Base-by-base conservation (phyloP, 2,329 filamentous ascomycete species). In the Fusarium tuaranense region DNA sequence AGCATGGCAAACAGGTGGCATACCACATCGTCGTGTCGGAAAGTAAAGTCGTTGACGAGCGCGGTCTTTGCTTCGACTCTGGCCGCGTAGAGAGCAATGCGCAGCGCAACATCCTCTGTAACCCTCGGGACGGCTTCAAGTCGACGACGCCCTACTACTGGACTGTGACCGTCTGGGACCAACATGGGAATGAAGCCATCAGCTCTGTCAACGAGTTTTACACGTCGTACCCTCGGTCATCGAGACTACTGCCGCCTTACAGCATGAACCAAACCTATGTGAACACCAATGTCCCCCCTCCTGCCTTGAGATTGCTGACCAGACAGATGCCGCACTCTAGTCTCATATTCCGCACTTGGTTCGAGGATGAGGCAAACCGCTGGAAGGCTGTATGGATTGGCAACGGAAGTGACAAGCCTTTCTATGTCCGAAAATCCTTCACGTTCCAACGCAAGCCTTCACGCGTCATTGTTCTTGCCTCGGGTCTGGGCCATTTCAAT, bases 361-460 rank as follows among this genome's bases (percentile, higher is more conserved):
- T 84, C 61, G 83, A 84, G 70, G 81, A 84, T 44, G 80, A 82
- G 67, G 71, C 74, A 20, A 82, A 84, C 68, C 78, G 82, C 39
- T 84, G 83, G 82, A 84, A 84, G 63, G 82, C 79, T 5, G 82
- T 84, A 3, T 84, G 82, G 83, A 81, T 85, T 36, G 83, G 83
- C 18, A 76, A 85, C 59, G 81, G 82, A 36, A 79, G 81, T 27
- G 83, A 84, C 63, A 84, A 84, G 51, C 83, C 83, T 25, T 68
- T 84, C 5, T 85, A 85, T 62, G 70, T 84, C n/a, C 81, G 83
- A 22, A 83, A 82, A 63, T 46, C 75, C 20, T 72, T 84, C 55
- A 71, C 70, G 18, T 69, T 84, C 7, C 63, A 76, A 1, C 72
- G 73, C 5, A 80, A 79, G 34, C 82, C 82, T 1, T 57, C 75